Evolutionary conservation across 2,329 filamentous ascomycete genomes (phyloP).

Genomic region (Zelopaecilomyces penicillatus): DNA sequence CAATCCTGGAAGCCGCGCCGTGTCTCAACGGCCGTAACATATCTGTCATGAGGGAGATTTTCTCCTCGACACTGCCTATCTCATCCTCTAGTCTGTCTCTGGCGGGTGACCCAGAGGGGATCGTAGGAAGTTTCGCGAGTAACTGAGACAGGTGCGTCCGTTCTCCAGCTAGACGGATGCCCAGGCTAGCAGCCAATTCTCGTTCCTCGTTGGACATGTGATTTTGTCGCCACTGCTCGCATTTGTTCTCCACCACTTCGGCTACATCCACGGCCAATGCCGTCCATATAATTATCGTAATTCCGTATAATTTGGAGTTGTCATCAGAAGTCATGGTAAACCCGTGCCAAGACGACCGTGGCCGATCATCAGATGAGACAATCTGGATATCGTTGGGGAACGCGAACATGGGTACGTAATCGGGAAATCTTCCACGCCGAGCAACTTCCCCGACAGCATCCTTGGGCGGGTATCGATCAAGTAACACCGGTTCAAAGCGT

Average conservation of each 20-base stretch:
- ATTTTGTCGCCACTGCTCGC: constrained; percentile 73
- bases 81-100: constrained; percentile 85
- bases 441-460: constrained; percentile 71
- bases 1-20: constrained; percentile 92
- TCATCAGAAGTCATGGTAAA: constrained; percentile 97
- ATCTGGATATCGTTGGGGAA: constrained; percentile 98
- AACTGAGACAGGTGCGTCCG: constrained; percentile 84
- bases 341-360: constrained; percentile 95
- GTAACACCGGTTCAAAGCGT: constrained; percentile 88
- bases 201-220: constrained; percentile 88
- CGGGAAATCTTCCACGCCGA: constrained; percentile 78
- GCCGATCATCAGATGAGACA: constrained; percentile 87
- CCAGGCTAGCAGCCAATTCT: constrained; percentile 84
- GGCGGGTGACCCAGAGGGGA: constrained; percentile 70
- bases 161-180: constrained; percentile 78
- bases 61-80: constrained; percentile 93
- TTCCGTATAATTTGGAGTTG: constrained; percentile 83
- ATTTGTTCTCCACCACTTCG: constrained; percentile 73
- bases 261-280: constrained; percentile 75
- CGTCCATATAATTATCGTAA: constrained; percentile 88
- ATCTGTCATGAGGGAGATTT: constrained; percentile 94
- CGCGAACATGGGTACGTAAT: constrained; percentile 98
- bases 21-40: constrained; percentile 86
- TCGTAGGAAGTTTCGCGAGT: constrained; percentile 70
- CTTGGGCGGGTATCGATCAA: constrained; percentile 88